These are phyloP conservation scores for Paxillus rubicundulus DNA, from an alignment of 768 basidiomycete genomes.

Conservation along the genomic window DNA sequence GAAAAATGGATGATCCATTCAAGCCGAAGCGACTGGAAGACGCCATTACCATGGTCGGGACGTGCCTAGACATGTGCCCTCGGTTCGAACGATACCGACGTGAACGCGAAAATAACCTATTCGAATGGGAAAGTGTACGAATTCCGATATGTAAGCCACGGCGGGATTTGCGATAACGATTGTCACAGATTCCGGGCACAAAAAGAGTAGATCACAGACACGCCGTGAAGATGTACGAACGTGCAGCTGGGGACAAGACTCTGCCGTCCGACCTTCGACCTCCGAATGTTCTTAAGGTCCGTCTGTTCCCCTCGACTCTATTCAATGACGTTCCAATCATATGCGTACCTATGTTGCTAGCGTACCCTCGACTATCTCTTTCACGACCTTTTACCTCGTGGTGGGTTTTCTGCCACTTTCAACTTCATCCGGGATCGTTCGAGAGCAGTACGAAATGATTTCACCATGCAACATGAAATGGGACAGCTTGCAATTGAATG, in stretches of 20 bases:
- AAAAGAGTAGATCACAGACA: conserved; percentile 80
- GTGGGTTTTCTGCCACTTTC: conserved; percentile 68
- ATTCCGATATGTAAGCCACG: conserved; percentile 4
- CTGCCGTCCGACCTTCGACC: conserved; percentile 91
- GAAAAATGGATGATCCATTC: conserved; percentile 85
- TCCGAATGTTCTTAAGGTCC: conserved; percentile 75
- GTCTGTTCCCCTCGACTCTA: conserved; percentile 7
- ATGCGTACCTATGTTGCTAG: conserved; percentile 35
- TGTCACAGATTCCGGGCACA: conserved; percentile 70
- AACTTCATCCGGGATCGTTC: conserved; percentile 92
- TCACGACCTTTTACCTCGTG: conserved; percentile 67
- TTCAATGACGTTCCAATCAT: not conserved
- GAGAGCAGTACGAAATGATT: conserved; percentile 87
- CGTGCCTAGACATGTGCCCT: conserved; percentile 93
- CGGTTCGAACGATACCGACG: conserved; percentile 89
- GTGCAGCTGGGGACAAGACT: conserved; percentile 89
- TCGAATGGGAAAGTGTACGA: conserved; percentile 80
- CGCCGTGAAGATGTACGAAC: conserved; percentile 94
- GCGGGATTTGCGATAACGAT: conserved; percentile 33
- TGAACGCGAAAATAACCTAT: conserved; percentile 85
- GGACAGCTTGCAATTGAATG: conserved; percentile 80
- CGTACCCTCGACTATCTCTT: conserved; percentile 92
- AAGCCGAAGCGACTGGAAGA: conserved; percentile 80
- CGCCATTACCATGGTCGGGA: conserved; percentile 90
- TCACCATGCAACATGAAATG: conserved; percentile 86